phyloP scores from a whole-genome alignment of 371 early-diverging fungal genomes.

The Mucor lusitanicus region DNA sequence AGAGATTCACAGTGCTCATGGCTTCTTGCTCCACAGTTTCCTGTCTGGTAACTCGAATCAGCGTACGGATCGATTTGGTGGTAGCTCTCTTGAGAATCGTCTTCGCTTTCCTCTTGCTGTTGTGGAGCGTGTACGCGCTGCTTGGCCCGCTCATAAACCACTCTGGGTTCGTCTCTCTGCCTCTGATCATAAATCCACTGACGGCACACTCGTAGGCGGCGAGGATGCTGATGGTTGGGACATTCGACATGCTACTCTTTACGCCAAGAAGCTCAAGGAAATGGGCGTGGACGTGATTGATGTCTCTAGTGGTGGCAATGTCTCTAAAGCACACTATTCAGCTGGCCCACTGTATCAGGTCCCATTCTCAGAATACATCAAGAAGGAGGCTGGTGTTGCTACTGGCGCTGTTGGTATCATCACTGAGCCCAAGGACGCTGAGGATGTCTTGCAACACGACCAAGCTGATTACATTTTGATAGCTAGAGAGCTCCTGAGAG shows the following conservation, averaged over 20 bases:
- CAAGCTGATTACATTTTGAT: constrained; percentile 75
- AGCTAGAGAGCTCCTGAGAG: constrained; percentile 76
- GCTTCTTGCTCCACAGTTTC: constrained; percentile 78
- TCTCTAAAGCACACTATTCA: constrained; percentile 50
- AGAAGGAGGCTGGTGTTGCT: constrained; percentile 63
- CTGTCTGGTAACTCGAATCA: constrained; percentile 80
- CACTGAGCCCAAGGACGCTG: constrained; percentile 65
- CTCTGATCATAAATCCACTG: constrained; percentile 57
- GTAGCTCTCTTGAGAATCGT: constrained; percentile 71
- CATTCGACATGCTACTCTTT: constrained; percentile 64
- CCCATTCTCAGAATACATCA: constrained; percentile 39
- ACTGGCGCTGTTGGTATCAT: constrained; percentile 81
- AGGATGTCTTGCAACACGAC: constrained; percentile 61
- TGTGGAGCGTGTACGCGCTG: constrained; percentile 58
- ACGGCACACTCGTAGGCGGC: constrained; percentile 36
- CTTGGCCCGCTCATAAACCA: constrained; percentile 79
- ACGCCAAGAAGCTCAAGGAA: constrained; percentile 54
- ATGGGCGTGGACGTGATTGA: constrained; percentile 78
- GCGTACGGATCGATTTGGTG: constrained; percentile 86
- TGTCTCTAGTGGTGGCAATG: constrained; percentile 70
- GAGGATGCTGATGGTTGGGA: constrained; percentile 54
- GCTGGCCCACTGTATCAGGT: constrained; percentile 70
- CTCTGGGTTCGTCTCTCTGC: constrained; percentile 80
- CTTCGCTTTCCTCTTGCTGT: constrained; percentile 67
- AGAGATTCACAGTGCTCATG: constrained; percentile 82